A percentile compares a stretch with the other conserved stretches of the same genome.
Conservation (phyloP, 225 moss, liverwort and hornwort species). For the Antitrichia curtipendula region DNA sequence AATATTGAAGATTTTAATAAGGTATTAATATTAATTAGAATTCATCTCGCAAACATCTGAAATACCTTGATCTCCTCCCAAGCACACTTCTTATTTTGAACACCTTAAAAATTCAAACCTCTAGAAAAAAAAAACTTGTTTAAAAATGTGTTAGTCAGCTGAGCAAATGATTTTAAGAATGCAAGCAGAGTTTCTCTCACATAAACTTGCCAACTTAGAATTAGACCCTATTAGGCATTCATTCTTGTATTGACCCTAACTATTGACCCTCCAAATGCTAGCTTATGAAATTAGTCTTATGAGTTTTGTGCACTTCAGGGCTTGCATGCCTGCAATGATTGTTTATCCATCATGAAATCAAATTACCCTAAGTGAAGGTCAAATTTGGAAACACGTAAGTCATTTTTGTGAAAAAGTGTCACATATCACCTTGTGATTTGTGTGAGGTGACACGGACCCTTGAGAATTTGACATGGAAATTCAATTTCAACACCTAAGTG, state of each 20-base stretch:
- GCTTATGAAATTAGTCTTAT: background rate
- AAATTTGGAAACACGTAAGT: too few relatives aligned
- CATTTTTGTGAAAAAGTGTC: too few relatives aligned
- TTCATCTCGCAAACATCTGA: rapidly evolving
- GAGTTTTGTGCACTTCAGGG: background rate
- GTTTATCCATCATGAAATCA: background rate
- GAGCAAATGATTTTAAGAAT: too few relatives aligned
- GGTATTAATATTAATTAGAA: background rate
- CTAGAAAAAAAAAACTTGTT: too few relatives aligned
- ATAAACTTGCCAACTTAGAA: background rate
- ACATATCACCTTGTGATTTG: too few relatives aligned
- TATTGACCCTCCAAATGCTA: background rate
- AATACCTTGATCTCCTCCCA: background rate
- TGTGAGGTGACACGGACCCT: too few relatives aligned
- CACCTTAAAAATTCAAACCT: too few relatives aligned
- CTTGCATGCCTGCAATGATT: background rate
- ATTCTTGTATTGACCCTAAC: background rate
- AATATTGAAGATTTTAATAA: background rate
- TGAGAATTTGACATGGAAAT: too few relatives aligned
- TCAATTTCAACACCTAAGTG: too few relatives aligned
- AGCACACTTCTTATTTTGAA: background rate
- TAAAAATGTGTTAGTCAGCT: too few relatives aligned
- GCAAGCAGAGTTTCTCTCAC: too few relatives aligned
- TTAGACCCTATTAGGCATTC: background rate
- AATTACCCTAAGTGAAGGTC: too few relatives aligned